Evolutionary conservation across 2,329 filamentous ascomycete species (phyloP).

Genomic region (Nothomitra cinnamomea): DNA sequence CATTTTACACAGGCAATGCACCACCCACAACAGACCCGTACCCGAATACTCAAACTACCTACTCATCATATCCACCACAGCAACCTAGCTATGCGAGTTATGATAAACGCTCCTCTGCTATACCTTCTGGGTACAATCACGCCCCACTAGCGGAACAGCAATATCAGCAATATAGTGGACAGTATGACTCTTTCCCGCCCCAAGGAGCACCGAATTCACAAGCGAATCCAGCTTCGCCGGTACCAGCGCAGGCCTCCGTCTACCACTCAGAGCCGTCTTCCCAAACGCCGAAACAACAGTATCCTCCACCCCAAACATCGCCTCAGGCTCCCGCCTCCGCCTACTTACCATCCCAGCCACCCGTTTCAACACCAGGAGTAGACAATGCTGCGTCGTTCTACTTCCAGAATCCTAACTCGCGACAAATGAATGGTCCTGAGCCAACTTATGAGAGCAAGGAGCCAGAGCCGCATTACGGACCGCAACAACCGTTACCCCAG

Average conservation of each 20-base stretch:
- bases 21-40: conserved; percentile 29
- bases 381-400: conserved; percentile 5
- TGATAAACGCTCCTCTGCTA: conserved; percentile 18
- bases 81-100: conserved; percentile 21
- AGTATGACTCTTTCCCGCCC: not conserved
- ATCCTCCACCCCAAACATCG: not conserved
- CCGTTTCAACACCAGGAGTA: not conserved
- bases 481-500: conserved; percentile 11
- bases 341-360: not conserved
- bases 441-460: not conserved
- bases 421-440: not conserved
- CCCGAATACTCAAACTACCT: conserved; percentile 32
- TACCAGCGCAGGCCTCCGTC: not conserved
- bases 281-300: conserved; percentile 3
- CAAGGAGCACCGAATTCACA: not conserved
- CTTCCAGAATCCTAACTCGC: conserved; percentile 1
- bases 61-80: conserved; percentile 30
- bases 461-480: conserved; percentile 6
- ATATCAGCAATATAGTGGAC: conserved; percentile 1
- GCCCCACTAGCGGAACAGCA: not conserved
- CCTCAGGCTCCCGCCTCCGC: not conserved
- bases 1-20: conserved; percentile 60
- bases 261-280: not conserved
- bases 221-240: not conserved
- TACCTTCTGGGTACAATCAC: conserved; percentile 1